These are phyloP conservation scores for Alternaria conjuncta DNA, from an alignment of 2,329 filamentous ascomycete species.

Conservation along the genomic window DNA sequence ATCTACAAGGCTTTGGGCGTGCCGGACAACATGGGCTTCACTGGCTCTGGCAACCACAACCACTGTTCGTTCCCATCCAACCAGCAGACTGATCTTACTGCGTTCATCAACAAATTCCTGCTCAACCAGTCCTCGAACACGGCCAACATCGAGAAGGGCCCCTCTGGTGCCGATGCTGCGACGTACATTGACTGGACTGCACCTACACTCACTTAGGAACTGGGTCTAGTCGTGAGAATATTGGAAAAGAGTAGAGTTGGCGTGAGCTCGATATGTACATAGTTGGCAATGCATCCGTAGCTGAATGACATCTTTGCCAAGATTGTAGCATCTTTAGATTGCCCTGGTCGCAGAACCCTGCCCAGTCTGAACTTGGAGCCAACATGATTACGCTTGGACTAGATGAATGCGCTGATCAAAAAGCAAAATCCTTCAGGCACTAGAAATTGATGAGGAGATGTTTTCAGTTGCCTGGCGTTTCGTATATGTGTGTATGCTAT, in stretches of 20 bases:
- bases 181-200: constrained; percentile 48
- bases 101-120: constrained; percentile 63
- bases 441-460: not conserved
- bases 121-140: constrained; percentile 36
- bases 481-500: not conserved
- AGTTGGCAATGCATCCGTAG: not conserved
- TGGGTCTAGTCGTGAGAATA: not conserved
- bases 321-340: not conserved
- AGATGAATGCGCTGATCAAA: not conserved
- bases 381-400: not conserved
- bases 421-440: not conserved
- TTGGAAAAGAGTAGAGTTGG: not conserved
- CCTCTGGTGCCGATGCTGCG: constrained; percentile 35
- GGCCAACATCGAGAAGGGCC: constrained; percentile 43
- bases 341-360: not conserved
- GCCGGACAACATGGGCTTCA: constrained; percentile 64
- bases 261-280: constrained; percentile 20
- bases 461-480: not conserved
- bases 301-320: not conserved
- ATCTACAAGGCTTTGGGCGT: constrained; percentile 63
- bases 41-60: constrained; percentile 60
- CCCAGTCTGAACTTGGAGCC: not conserved
- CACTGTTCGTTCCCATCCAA: constrained; percentile 64
- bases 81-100: constrained; percentile 60
- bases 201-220: constrained; percentile 41